Conservation (phyloP, 192 early-diverging fungal species). For the Coemansia sp. region DNA sequence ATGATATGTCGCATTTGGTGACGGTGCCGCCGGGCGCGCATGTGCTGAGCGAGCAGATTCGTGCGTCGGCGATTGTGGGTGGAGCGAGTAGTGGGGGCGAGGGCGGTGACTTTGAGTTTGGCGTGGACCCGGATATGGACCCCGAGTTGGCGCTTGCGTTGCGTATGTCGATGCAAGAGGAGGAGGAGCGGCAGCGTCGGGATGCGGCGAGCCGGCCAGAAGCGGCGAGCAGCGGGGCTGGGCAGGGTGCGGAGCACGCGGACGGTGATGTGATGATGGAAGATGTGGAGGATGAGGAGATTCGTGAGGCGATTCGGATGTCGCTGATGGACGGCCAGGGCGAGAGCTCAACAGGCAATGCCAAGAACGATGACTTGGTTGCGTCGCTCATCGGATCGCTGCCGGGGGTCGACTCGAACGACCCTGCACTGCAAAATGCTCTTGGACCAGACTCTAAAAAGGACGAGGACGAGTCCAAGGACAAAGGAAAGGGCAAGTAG, state of each 20-base stretch:
- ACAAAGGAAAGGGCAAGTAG: conserved; percentile 7
- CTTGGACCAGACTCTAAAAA: conserved; percentile 56
- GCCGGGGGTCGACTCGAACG: conserved; percentile 84
- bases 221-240: conserved; percentile 2
- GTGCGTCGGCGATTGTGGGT: conserved; percentile 83
- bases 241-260: conserved; percentile 11
- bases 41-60: conserved; percentile 80
- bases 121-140: conserved; percentile 90
- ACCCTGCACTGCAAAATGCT: conserved; percentile 75
- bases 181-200: conserved; percentile 78
- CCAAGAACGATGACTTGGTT: conserved; percentile 63
- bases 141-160: conserved; percentile 90
- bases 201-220: conserved; percentile 25
- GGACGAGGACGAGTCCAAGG: conserved; percentile 36
- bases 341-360: conserved; percentile 30
- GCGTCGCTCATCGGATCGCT: conserved; percentile 74
- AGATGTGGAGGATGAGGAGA: conserved; percentile 50
- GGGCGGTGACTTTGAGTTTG: conserved; percentile 78
- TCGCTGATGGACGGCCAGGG: conserved; percentile 46
- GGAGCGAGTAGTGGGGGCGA: conserved; percentile 74
- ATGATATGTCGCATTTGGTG: conserved; percentile 90
- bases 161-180: conserved; percentile 95
- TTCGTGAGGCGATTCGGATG: conserved; percentile 51
- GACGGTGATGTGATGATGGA: conserved; percentile 41
- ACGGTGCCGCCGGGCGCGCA: conserved; percentile 92